Base-by-base conservation (phyloP, 179 eudicot genomes). In the Silene noctiflora region DNA sequence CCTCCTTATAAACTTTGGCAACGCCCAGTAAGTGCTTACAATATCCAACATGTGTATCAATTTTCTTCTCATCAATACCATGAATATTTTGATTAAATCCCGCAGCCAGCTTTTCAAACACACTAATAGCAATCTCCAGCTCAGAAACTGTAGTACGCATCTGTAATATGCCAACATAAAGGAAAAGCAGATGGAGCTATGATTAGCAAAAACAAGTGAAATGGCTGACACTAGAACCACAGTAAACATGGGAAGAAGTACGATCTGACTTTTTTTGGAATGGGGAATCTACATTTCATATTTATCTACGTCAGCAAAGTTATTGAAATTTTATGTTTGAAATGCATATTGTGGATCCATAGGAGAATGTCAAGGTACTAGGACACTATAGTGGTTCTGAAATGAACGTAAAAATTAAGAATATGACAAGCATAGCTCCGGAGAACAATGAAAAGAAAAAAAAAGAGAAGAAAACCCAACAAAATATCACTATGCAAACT, bases 1-100 rank as follows among this genome's bases (percentile, higher is more conserved):
- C 96, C 82, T 93, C 96, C 61, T 87, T 84, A 78, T 95, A 97
- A 73, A 91, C 90, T 82, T 86, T 91, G 63, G 97, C 98, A 81
- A 88, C 92, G 51, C 85, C 91, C 64, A 93, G 88, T 79, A 95
- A 87, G 86, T 90, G 93, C 83, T 95, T 88, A 85, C 99, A 95
- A 72, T 95, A 95, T 77, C 87, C 90, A 76, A 95, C 96, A 85
- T 93, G 99, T 72, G 99, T 95, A 35, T 91, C 99, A 73, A 95
- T 90, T 87, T 93, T 95, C 85, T 93, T 95, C 87, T 93, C 98
- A 70, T 95, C 99, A 83, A 95, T 93, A 71, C 98, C 98, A 79
- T 95, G 99, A 76, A 86, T 86, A 21, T 95, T 91, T 73, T 86
- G 89, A 76, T 85, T 86, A 64, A 96, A 93, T 77, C 88, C 89